Conservation (phyloP, 805 yeast genomes). For the Starmerella sp. region DNA sequence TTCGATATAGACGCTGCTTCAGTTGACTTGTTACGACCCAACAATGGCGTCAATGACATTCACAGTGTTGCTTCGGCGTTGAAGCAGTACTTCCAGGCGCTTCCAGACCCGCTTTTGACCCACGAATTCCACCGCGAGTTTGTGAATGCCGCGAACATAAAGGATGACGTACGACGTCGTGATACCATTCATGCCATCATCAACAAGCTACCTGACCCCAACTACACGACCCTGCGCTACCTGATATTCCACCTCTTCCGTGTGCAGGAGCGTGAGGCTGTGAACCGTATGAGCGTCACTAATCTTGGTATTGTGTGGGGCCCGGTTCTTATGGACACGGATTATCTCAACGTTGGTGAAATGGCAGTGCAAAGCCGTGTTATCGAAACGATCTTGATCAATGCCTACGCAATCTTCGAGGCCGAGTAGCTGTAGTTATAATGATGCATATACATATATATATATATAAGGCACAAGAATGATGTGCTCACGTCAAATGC, state of each 20-base stretch:
- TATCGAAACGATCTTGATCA: conserved; percentile 71
- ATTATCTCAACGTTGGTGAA: conserved; percentile 55
- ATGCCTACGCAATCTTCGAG: conserved; percentile 72
- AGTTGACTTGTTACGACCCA: conserved; percentile 42
- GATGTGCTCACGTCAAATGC: too few relatives aligned
- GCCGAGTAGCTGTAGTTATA: conserved; percentile 34
- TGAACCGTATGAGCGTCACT: conserved; percentile 71
- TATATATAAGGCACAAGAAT: too few relatives aligned
- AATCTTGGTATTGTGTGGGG: conserved; percentile 92
- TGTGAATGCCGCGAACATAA: conserved; percentile 58
- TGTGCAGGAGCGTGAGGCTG: conserved; percentile 49
- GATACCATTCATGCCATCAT: conserved; percentile 76
- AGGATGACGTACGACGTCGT: conserved; percentile 48
- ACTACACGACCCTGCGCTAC: conserved; percentile 81
- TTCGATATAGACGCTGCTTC: conserved; percentile 54
- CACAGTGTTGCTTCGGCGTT: conserved; percentile 79
- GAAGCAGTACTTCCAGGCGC: conserved; percentile 67
- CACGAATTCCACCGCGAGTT: conserved; percentile 49
- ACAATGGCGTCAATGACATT: conserved; percentile 61
- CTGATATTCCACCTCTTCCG: conserved; percentile 74
- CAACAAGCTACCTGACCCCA: conserved; percentile 85
- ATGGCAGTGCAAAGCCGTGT: conserved; percentile 65
- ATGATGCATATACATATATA: background rate
- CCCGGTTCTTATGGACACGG: conserved; percentile 65
- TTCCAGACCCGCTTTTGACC: conserved; percentile 82